Evolutionary conservation across 306 rosid genomes (phyloP).

Genomic region (apple (Malus domestica)): ASM211411v1 NC_041802.1:2133001-2133500

Average conservation of each 20-base stretch:
- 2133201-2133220: not conserved
- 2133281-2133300: no score
- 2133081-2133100: no score
- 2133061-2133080: no score
- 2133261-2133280: not conserved
- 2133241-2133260: not conserved
- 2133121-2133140: not conserved
- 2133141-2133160: not conserved
- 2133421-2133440: not conserved
- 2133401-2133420: not conserved
- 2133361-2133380: not conserved
- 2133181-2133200: not conserved
- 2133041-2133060: no score
- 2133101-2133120: not conserved
- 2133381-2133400: not conserved
- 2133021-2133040: not conserved
- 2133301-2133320: no score
- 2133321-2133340: no score
- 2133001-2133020: not conserved
- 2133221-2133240: not conserved
- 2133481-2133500: not conserved
- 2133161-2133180: not conserved
- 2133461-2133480: not conserved
- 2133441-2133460: not conserved
- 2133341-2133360: no score